phyloP scores from a whole-genome alignment of 805 yeast species.

The Pichia paraexigua region DNA sequence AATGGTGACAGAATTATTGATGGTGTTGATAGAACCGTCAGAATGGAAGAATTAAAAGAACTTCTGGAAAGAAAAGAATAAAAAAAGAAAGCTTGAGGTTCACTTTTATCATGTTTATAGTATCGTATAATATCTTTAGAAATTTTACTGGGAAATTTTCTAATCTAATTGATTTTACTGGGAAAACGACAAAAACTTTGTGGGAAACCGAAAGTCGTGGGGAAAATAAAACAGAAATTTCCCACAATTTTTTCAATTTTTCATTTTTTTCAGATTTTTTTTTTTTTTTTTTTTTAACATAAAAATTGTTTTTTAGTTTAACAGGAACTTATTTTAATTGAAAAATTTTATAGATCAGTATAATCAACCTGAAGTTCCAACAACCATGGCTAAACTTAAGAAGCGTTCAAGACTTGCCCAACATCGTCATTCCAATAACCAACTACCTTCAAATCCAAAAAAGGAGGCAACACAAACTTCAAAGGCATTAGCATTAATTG shows the following conservation, averaged over 20 bases:
- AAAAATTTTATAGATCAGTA: not conserved
- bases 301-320: not conserved
- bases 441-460: not conserved
- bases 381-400: slow-evolving; percentile 65
- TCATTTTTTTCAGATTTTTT: not conserved
- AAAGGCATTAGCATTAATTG: slow-evolving; percentile 60
- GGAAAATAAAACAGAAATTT: not conserved
- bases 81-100: slow-evolving; percentile 4
- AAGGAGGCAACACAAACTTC: slow-evolving; percentile 27
- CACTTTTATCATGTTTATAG: not conserved
- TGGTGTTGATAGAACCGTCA: slow-evolving; percentile 15
- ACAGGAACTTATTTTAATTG: not conserved
- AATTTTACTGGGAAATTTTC: not conserved
- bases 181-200: not conserved
- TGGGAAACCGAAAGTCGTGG: not conserved
- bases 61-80: slow-evolving; percentile 11
- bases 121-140: not conserved
- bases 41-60: slow-evolving; percentile 18
- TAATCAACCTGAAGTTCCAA: not conserved
- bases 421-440: slow-evolving; percentile 14
- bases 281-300: not conserved
- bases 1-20: slow-evolving; percentile 30
- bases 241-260: no score
- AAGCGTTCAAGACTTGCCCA: slow-evolving; percentile 49
- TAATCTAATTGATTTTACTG: not conserved